phyloP scores from a whole-genome alignment of 2,329 filamentous ascomycete species.

The Fusarium nelsonii region DNA sequence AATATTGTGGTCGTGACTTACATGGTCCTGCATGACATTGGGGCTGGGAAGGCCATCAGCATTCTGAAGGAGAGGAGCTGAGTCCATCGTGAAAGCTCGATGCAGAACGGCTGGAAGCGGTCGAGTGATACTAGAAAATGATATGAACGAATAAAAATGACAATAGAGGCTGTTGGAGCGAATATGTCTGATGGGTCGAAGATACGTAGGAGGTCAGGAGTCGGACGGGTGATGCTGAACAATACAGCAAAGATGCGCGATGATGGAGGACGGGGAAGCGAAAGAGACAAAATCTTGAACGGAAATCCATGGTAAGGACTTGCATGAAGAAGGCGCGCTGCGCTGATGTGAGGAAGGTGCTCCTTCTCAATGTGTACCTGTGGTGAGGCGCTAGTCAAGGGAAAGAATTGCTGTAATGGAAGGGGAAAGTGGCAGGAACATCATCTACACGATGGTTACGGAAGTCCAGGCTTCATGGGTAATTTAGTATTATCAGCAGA shows the following conservation, averaged over 20 bases:
- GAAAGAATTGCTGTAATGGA: background rate
- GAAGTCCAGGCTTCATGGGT: background rate
- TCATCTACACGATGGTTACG: too few species aligned
- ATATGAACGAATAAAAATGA: background rate
- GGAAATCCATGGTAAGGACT: background rate
- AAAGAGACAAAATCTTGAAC: background rate
- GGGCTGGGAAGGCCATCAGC: conserved; percentile 50
- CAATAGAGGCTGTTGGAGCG: conserved; percentile 17
- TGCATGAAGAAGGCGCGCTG: conserved; percentile 7
- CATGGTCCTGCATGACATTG: conserved; percentile 54
- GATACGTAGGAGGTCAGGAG: conserved; percentile 19
- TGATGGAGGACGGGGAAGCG: conserved; percentile 14
- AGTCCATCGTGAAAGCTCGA: conserved; percentile 48
- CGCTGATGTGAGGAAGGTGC: background rate
- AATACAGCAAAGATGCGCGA: conserved; percentile 14
- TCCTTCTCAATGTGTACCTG: background rate
- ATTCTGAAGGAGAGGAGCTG: conserved; percentile 52
- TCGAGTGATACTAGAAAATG: background rate
- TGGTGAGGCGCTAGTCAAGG: background rate
- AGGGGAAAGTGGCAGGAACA: background rate
- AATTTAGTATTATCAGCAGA: conserved; percentile 4
- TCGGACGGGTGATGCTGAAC: conserved; percentile 14
- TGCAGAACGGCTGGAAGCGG: background rate
- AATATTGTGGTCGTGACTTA: conserved; percentile 29
- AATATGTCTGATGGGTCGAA: conserved; percentile 19